Percentiles rank a stretch among this genome's conserved stretches.
Conservation (phyloP, 2,329 filamentous ascomycete species). For the Tolypocladium album region DNA sequence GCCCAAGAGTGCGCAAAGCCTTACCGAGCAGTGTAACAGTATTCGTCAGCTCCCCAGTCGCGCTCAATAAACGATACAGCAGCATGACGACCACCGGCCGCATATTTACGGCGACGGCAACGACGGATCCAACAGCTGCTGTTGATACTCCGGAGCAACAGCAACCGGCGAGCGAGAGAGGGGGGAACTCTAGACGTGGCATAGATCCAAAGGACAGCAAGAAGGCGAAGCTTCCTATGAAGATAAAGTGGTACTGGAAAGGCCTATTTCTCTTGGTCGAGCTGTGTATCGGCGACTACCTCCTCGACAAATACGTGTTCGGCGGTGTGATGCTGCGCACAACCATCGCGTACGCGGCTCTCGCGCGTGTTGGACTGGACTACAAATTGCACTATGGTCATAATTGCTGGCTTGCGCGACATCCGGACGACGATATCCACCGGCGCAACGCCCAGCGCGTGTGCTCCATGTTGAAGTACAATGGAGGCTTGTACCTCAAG, state of each 20-base stretch:
- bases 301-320: conserved; percentile 7
- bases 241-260: not conserved
- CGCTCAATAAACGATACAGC: not conserved
- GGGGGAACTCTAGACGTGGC: not conserved
- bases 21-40: not conserved
- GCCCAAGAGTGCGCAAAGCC: not conserved
- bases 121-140: not conserved
- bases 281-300: not conserved
- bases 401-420: conserved; percentile 16
- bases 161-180: not conserved
- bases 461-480: conserved; percentile 50
- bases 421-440: conserved; percentile 37
- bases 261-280: not conserved
- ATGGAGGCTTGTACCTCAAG: conserved; percentile 60
- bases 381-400: conserved; percentile 62
- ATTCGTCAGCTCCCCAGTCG: not conserved
- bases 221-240: not conserved
- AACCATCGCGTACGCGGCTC: conserved; percentile 2
- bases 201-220: not conserved
- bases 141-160: not conserved
- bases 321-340: conserved; percentile 4
- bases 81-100: not conserved
- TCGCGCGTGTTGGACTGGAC: conserved; percentile 41
- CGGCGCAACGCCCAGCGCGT: conserved; percentile 49
- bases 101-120: not conserved